These are phyloP conservation scores for Coemansia sp. DNA, from an alignment of 192 early-diverging fungal genomes.

Conservation along the genomic window DNA sequence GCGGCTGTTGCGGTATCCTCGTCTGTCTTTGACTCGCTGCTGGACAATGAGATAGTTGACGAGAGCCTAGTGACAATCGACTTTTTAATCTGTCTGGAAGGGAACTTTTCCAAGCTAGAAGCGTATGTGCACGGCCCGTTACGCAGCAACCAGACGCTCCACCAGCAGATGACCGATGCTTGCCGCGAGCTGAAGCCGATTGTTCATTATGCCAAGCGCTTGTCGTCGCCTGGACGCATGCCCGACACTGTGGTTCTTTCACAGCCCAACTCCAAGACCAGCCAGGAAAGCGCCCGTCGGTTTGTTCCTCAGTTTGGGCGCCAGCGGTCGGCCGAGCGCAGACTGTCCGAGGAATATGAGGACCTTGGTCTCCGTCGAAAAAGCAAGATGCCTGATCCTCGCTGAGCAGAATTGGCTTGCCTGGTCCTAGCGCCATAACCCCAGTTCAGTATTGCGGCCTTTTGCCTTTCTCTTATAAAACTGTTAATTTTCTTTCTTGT, in stretches of 20 bases:
- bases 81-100: slow-evolving; percentile 47
- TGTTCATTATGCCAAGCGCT: slow-evolving; percentile 46
- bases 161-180: slow-evolving; percentile 18
- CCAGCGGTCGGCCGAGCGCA: slow-evolving; percentile 11
- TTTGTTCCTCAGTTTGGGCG: slow-evolving; percentile 14
- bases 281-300: slow-evolving; percentile 14
- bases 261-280: slow-evolving; percentile 5
- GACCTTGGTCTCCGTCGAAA: slow-evolving; percentile 41
- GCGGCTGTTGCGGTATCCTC: slow-evolving; percentile 32
- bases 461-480: too few species aligned
- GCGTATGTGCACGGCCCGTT: slow-evolving; percentile 10
- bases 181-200: slow-evolving; percentile 53
- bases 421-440: too few species aligned
- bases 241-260: slow-evolving; percentile 23
- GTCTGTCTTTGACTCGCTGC: slow-evolving; percentile 29
- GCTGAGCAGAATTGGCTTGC: background rate
- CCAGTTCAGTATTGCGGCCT: too few species aligned
- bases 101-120: slow-evolving; percentile 43
- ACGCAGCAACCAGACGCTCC: background rate
- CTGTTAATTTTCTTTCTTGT: too few species aligned
- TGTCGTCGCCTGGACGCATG: slow-evolving; percentile 23
- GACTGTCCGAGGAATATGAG: slow-evolving; percentile 34
- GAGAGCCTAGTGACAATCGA: slow-evolving; percentile 50
- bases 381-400: slow-evolving; percentile 27
- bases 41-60: slow-evolving; percentile 46